Conservation (phyloP, 2,329 filamentous ascomycete genomes). For the Hymenoscyphus linearis region DNA sequence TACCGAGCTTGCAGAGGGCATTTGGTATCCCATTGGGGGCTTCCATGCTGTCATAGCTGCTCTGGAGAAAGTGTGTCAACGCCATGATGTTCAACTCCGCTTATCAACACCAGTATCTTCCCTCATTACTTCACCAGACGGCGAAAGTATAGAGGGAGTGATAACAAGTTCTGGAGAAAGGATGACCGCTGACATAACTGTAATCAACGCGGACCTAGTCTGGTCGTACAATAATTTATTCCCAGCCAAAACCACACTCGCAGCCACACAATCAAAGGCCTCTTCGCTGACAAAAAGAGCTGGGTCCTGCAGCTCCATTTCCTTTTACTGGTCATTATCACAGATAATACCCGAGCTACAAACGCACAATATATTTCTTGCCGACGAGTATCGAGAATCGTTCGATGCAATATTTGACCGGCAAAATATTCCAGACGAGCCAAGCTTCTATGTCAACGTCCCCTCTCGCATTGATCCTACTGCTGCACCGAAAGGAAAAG, state of each 20-base stretch:
- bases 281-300: conserved; percentile 41
- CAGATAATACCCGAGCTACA: conserved; percentile 55
- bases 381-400: conserved; percentile 65
- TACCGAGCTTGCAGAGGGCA: conserved; percentile 69
- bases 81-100: conserved; percentile 57
- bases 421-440: conserved; percentile 60
- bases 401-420: conserved; percentile 72
- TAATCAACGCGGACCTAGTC: conserved; percentile 69
- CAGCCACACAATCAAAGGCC: conserved; percentile 29
- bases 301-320: conserved; percentile 67
- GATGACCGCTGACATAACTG: conserved; percentile 59
- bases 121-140: conserved; percentile 48
- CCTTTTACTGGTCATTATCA: conserved; percentile 69
- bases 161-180: conserved; percentile 51
- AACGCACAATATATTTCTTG: conserved; percentile 74
- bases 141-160: conserved; percentile 52
- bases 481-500: conserved; percentile 60
- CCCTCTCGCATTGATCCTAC: conserved; percentile 63
- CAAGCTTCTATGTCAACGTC: conserved; percentile 74
- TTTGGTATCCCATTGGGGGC: conserved; percentile 69
- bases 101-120: conserved; percentile 52
- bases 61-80: conserved; percentile 56
- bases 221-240: conserved; percentile 71
- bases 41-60: conserved; percentile 63
- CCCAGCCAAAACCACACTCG: conserved; percentile 6